Conservation (phyloP, 2,329 filamentous ascomycete species). For the Cercospora sp. region DNA sequence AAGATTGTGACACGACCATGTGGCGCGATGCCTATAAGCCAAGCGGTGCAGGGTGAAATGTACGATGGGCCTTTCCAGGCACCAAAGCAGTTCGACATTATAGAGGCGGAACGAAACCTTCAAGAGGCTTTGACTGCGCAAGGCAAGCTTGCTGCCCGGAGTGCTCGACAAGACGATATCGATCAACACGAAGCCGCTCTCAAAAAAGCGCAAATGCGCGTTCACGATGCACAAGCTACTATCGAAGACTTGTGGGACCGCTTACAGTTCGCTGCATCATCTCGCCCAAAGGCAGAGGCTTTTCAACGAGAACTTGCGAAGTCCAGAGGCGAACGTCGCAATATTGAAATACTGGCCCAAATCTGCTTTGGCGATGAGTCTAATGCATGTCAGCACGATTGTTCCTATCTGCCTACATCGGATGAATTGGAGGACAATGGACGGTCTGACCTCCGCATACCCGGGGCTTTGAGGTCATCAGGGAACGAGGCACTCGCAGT, state of each 20-base stretch:
- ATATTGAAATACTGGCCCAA: slow-evolving; percentile 5
- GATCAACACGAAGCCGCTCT: neutral
- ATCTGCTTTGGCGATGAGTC: slow-evolving; percentile 5
- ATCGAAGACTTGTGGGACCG: slow-evolving; percentile 23
- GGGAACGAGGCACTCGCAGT: neutral
- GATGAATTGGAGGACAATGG: slow-evolving; percentile 43
- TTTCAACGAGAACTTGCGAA: slow-evolving; percentile 39
- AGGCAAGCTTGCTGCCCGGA: neutral
- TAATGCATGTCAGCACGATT: slow-evolving; percentile 34
- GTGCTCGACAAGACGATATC: neutral
- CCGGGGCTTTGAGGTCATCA: slow-evolving; percentile 36
- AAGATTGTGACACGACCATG: slow-evolving; percentile 42
- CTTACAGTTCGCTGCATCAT: slow-evolving; percentile 2
- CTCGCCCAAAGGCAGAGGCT: slow-evolving; percentile 17
- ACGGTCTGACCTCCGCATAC: slow-evolving; percentile 45
- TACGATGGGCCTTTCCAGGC: slow-evolving; percentile 44
- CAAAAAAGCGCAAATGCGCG: slow-evolving; percentile 13
- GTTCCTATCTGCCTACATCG: slow-evolving; percentile 36
- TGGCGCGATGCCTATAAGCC: slow-evolving; percentile 46
- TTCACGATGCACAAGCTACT: slow-evolving; percentile 14
- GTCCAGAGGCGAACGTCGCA: slow-evolving; percentile 32
- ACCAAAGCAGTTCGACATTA: slow-evolving; percentile 27
- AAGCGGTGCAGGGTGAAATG: slow-evolving; percentile 48
- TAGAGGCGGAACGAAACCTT: slow-evolving; percentile 31
- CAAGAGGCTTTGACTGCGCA: slow-evolving; percentile 29